Base-by-base conservation (phyloP, 345 rosid species). In the Anastatica hierochuntica region DNA sequence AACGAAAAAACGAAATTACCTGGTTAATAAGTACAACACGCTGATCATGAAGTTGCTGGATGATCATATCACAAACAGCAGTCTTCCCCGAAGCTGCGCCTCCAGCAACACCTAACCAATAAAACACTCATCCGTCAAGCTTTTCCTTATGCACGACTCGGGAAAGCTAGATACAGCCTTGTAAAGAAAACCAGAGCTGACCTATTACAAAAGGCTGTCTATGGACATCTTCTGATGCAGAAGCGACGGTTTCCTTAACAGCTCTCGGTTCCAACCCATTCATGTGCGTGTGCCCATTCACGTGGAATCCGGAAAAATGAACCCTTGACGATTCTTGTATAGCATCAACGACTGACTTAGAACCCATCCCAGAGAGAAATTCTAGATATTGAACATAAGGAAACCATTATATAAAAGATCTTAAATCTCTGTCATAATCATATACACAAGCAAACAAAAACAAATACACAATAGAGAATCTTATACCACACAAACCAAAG, bases 81-180 rank as follows among this genome's bases (percentile, higher is more conserved):
- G 99, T 88, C 76, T 94, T 94, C 33, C 99, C 99, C 12, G 99
- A 83, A 37, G 99, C 97, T 2, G 99, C 94, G 19, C 97, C 99
- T 20, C 99, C 97, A 49, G 94, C 97, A 72, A 92, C 98, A 51
- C 98, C 98, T 88, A 56, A 40, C 26, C 42, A 68, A 8, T 1
- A 47, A 33, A 50, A 31, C 3, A 39, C 2, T 43, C 42, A 7
- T 20, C 19, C 13, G 9, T 14, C 50, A 52, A 43, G 27, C 14
- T 41, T 51, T 30, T 20, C 36, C 35, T 15, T 31, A 31, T 34
- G 15, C n/a, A 33, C 4, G 14, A 53, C n/a, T 44, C 42, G 31
- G 27, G n/a, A 12, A 47, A 56, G n/a, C n/a, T n/a, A 48, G 39
- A 0, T 8, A 33, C 4, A 35, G 39, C 14, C 21, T 43, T 24